Percentiles rank a stretch among this genome's conserved stretches.
Evolutionary conservation across 129 eudicot genomes (phyloP).

Genomic region (Arctium lappa): DNA sequence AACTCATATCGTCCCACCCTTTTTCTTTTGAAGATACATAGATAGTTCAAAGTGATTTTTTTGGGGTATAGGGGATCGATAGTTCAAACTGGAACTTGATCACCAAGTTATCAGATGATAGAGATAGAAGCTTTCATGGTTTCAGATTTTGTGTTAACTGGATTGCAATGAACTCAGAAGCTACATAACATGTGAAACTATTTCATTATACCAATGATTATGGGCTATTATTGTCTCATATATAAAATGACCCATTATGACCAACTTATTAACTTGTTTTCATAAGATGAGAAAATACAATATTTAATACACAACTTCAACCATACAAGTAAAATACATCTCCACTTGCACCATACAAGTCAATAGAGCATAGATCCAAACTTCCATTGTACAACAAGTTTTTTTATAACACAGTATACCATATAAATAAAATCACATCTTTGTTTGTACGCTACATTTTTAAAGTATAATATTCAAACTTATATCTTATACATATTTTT

Average conservation of each 20-base stretch:
- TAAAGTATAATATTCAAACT: neutral
- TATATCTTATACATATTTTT: neutral
- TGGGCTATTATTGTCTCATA: neutral
- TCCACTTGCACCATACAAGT: neutral
- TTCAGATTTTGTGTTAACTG: neutral
- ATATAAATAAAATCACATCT: neutral
- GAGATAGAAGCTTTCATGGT: neutral
- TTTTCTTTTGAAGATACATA: neutral
- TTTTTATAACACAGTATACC: neutral
- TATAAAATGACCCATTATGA: neutral
- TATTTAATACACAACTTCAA: neutral
- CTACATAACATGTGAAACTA: neutral
- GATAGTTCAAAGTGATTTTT: neutral
- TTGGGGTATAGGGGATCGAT: neutral
- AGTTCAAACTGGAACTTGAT: neutral
- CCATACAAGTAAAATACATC: neutral
- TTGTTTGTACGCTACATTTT: neutral
- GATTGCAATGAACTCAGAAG: neutral
- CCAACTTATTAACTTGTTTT: neutral
- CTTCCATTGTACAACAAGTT: neutral
- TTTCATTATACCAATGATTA: neutral
- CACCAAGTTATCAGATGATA: neutral
- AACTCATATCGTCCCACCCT: neutral
- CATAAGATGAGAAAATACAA: neutral
- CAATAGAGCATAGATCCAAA: neutral